These are phyloP conservation scores for Sporothrix protearum DNA, from an alignment of 2,329 filamentous ascomycete species.

Conservation along the genomic window DNA sequence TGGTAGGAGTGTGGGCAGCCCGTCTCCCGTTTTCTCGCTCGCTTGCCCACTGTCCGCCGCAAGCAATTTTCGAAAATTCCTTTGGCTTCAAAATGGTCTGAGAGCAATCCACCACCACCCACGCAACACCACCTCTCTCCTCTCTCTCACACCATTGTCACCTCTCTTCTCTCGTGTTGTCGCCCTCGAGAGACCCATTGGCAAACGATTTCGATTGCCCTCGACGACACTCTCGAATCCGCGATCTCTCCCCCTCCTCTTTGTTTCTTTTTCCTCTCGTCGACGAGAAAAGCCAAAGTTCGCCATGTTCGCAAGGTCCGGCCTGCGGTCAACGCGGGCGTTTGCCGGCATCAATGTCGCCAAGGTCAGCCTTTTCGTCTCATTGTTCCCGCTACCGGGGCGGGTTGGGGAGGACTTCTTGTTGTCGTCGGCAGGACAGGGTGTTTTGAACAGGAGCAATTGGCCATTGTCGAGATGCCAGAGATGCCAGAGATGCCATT, in stretches of 20 bases:
- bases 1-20: background rate
- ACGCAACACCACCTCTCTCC: background rate
- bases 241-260: background rate
- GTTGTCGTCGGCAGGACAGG: background rate
- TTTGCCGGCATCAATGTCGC: slow-evolving; percentile 70
- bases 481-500: no score
- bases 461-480: background rate
- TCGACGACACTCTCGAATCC: slow-evolving; percentile 6
- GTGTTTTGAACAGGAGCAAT: background rate
- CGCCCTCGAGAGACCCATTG: slow-evolving; percentile 5
- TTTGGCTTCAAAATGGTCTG: slow-evolving; percentile 27
- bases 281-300: slow-evolving; percentile 38
- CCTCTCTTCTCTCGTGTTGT: background rate
- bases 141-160: background rate
- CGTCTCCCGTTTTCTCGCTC: slow-evolving; percentile 21
- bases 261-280: slow-evolving; percentile 31
- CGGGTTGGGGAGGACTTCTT: background rate
- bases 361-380: slow-evolving; percentile 52
- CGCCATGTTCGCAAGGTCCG: slow-evolving; percentile 88
- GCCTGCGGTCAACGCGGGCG: slow-evolving; percentile 82
- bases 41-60: slow-evolving; percentile 26
- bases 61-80: slow-evolving; percentile 25
- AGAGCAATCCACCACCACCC: slow-evolving; percentile 25
- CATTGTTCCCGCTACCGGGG: background rate
- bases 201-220: background rate